These are phyloP conservation scores for Torulaspora gathmanii DNA, from an alignment of 805 yeast species.

Conservation along the genomic window DNA sequence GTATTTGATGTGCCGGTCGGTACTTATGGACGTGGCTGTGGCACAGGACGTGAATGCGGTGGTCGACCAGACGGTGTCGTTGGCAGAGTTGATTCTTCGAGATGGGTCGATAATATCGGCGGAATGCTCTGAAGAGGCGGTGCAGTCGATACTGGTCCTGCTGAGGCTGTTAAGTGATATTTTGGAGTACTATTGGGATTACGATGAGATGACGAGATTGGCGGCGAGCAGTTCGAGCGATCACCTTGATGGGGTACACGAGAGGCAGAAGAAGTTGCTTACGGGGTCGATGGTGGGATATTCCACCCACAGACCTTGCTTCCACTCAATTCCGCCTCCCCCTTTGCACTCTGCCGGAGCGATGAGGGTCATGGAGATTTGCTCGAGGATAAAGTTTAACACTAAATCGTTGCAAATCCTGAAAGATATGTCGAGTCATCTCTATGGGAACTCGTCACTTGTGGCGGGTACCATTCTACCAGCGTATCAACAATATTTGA, in stretches of 20 bases:
- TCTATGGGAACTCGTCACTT: conserved; percentile 11
- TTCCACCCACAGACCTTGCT: conserved; percentile 34
- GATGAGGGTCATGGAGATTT: conserved; percentile 26
- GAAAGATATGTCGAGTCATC: conserved; percentile 28
- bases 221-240: conserved; percentile 1
- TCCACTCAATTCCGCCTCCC: conserved; percentile 36
- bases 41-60: conserved; percentile 21
- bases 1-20: conserved; percentile 25
- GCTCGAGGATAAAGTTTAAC: conserved; percentile 35
- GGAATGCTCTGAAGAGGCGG: conserved; percentile 13
- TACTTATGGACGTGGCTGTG: conserved; percentile 24
- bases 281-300: conserved; percentile 30
- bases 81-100: conserved; percentile 21
- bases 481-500: conserved; percentile 17
- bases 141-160: conserved; percentile 33
- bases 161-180: conserved; percentile 40
- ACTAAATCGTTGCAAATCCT: conserved; percentile 32
- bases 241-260: conserved; percentile 5
- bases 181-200: conserved; percentile 40
- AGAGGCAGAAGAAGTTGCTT: conserved; percentile 17
- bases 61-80: conserved; percentile 14
- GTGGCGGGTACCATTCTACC: conserved; percentile 18
- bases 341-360: conserved; percentile 29
- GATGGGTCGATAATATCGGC: conserved; percentile 16
- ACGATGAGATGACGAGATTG: conserved; percentile 12